These are phyloP conservation scores for Podaxis pistillaris DNA, from an alignment of 768 basidiomycete species.

Conservation along the genomic window DNA sequence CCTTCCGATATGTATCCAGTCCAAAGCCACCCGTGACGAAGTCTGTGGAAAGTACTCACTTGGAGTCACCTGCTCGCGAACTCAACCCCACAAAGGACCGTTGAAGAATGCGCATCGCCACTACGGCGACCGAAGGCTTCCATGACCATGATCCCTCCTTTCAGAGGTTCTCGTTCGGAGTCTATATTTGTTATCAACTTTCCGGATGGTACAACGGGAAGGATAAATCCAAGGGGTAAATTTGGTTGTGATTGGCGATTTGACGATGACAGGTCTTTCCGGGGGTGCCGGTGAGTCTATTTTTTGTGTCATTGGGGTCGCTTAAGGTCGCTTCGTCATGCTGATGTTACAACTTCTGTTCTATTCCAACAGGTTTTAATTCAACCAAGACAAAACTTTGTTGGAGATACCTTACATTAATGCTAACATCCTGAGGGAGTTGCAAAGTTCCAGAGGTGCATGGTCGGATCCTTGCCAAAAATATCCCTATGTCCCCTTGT, in stretches of 20 bases:
- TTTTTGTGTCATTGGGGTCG: neutral
- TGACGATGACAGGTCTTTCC: too few relatives aligned
- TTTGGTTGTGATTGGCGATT: neutral
- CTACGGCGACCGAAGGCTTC: too few relatives aligned
- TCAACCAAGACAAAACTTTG: neutral
- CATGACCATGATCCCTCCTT: too few relatives aligned
- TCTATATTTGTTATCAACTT: too few relatives aligned
- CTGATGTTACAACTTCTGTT: neutral
- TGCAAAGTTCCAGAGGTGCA: neutral
- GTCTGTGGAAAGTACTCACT: too few relatives aligned
- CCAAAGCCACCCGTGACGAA: too few relatives aligned
- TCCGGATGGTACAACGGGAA: neutral
- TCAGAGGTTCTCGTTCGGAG: too few relatives aligned
- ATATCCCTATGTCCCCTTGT: neutral
- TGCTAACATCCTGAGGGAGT: neutral
- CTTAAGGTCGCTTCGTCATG: neutral
- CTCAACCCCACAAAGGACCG: too few relatives aligned
- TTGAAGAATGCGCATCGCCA: too few relatives aligned
- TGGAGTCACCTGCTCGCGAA: too few relatives aligned
- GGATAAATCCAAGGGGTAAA: neutral
- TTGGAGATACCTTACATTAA: neutral
- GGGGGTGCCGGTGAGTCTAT: neutral
- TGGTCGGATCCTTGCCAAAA: neutral
- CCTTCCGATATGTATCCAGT: too few relatives aligned
- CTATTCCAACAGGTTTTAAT: neutral